phyloP scores from a whole-genome alignment of 2,329 filamentous ascomycete species.

The Ceratocystiopsis minuta region DNA sequence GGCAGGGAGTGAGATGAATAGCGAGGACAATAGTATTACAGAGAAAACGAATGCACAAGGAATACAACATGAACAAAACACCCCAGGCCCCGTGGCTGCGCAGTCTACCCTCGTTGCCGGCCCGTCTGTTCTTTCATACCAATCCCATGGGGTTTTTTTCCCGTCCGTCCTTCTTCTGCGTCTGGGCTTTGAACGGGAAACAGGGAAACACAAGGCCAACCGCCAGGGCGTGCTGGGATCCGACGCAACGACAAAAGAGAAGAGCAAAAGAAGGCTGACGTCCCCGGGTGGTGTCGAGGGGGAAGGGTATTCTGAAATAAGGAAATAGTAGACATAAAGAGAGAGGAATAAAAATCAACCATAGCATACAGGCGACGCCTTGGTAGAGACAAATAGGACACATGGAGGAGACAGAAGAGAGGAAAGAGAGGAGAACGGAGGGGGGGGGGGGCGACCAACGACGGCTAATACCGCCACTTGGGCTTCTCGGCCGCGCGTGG shows the following conservation, averaged over 20 bases:
- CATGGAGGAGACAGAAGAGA: not conserved
- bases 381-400: not conserved
- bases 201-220: not conserved
- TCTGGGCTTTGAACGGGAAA: not conserved
- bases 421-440: not conserved
- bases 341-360: not conserved
- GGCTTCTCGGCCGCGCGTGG: conserved; percentile 29
- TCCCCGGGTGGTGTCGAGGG: not conserved
- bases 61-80: no score
- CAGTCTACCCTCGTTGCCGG: no score
- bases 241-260: not conserved
- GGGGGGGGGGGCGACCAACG: not conserved
- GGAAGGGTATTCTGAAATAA: not conserved
- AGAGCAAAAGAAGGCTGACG: not conserved
- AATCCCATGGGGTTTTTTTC: no score
- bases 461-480: conserved; percentile 23
- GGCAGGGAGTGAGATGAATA: no score
- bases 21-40: no score
- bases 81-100: no score
- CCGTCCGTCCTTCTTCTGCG: not conserved
- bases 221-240: no score
- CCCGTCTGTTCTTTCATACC: no score
- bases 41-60: no score
- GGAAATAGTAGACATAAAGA: not conserved
- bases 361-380: no score